Evolutionary conservation across 2,329 filamentous ascomycete genomes (phyloP), one percentile per base, ranked within the genome.

Genomic region (Venturia effusa): DNA sequence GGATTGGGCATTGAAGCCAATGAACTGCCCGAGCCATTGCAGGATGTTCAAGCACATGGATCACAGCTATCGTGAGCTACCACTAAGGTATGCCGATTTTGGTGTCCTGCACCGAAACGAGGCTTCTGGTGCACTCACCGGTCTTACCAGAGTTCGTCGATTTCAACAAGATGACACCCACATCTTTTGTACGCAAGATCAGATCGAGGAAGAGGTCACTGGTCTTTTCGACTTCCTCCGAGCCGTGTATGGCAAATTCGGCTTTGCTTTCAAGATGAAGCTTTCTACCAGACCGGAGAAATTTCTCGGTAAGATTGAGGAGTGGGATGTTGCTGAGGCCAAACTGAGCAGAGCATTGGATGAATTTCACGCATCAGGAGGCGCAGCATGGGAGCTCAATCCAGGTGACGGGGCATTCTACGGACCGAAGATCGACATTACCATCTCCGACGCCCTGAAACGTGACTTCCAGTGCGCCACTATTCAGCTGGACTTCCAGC

Each of bases 151-250:
- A 75, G 93, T 97, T 13, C 87, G 94, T 60, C 86, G 92, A 69
- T 97, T 99, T 80, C 89, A 94, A 74, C 93, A 97, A 77, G 94
- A 99, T 71, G 94, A 99, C 74, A 90, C 89, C 2, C 94, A 99
- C 74, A 94, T 97, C 69, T 96, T 99, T 82, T 97, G 92, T 77
- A 87, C 87, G 30, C 84, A 91, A 69, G 88, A 91, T 66, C 90
- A 83, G 76, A 84, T 89, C 69, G 81, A 80, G 69, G 79, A 84
- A 61, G 91, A 96, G 72, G 92, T 97, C 51, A 86, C 88, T 64
- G 87, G 82, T 43, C 80, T 95, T 4, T 97, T 97, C 70, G 90
- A 96, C 72, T 97, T 97, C 77, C 79, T 97, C 68, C 80, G 86
- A 69, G 79, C 83, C 61, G 85, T 97, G 57, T 92, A 92, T 74